A percentile compares a stretch with the other conserved stretches of the same genome.
phyloP scores from a whole-genome alignment of 148 eudicot species.

The Oxyria digyna region DNA sequence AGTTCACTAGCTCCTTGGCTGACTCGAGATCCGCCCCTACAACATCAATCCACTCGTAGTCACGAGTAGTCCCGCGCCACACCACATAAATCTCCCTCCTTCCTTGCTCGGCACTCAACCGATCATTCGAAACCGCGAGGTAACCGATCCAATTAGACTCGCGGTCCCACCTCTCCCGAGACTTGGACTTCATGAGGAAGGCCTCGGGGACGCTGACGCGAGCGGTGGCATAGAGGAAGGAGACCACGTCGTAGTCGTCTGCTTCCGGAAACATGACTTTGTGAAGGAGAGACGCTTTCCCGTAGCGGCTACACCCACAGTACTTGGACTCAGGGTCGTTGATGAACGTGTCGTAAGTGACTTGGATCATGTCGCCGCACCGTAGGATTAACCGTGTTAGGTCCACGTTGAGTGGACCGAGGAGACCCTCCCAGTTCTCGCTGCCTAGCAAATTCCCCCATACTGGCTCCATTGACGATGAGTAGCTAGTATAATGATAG shows the following conservation, averaged over 20 bases:
- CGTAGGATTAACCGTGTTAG: conserved; percentile 65
- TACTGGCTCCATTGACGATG: conserved; percentile 9
- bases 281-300: conserved; percentile 13
- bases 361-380: conserved; percentile 83
- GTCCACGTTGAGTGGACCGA: conserved; percentile 44
- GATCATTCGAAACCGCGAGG: conserved; percentile 42
- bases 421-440: conserved; percentile 56
- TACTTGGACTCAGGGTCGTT: conserved; percentile 26
- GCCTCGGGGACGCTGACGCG: conserved; percentile 33
- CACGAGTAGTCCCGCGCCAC: conserved; percentile 52
- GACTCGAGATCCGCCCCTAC: conserved; percentile 38
- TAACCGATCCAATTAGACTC: conserved; percentile 77
- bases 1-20: conserved; percentile 22
- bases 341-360: conserved; percentile 63
- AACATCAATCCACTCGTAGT: conserved; percentile 61
- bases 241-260: conserved; percentile 24
- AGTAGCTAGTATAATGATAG: neutral
- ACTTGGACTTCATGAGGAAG: conserved; percentile 38
- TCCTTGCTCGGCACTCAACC: conserved; percentile 21
- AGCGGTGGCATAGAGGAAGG: conserved; percentile 64
- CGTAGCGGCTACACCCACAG: conserved; percentile 35
- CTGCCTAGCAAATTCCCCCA: conserved; percentile 44
- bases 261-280: conserved; percentile 23
- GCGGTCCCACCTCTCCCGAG: conserved; percentile 57
- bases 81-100: conserved; percentile 54